Evolutionary conservation across 2,329 filamentous ascomycete species (phyloP), one percentile per base, ranked within the genome.

Genomic region (Coniella lustricola): DNA sequence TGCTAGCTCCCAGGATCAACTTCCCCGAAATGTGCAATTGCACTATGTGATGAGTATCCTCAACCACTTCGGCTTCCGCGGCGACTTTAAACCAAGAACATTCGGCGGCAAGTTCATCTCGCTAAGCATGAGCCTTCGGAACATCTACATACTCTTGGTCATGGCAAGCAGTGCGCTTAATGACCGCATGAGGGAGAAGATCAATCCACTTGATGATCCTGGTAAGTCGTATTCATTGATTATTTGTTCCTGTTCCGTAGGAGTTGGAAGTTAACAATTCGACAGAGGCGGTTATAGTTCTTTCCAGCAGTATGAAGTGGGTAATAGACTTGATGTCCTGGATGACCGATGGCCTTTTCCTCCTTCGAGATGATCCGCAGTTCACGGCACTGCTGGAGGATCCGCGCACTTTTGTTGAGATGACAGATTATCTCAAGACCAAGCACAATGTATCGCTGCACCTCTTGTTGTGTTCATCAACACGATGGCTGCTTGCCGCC

Each of bases 231-330:
- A 44, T 12, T 21, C 18, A 40, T 13, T 5, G n/a, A 47, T 25
- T 25, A 13, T 53, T 34, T 3, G 38, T 54, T 44, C 5, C 18
- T 20, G 1, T 17, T 9, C 17, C 22, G 12, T 18, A 16, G 35
- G 32, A 14, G 10, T 2, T 8, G 5, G 12, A 36, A 12, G 25
- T 22, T 39, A 40, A 46, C 21, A 22, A 16, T 2, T 50, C 2
- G 9, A n/a, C 46, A 81, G 87, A 91, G 60, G 80, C 88, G 12
- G 77, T 91, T 2, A 79, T 82, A 35, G 79, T 83, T 38, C 70
- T 94, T 10, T 77, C 83, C 4, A 87, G 87, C 18, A 85, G 89
- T 47, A 80, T 85, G 3, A 83, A 79, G 60, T 96, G 90, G 90
- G 79, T 80, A 0, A 72, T 90, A 32, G 84, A 91, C 52, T 71